Percentiles rank a stretch among this genome's conserved stretches.
phyloP scores from a whole-genome alignment of 2,329 filamentous ascomycete genomes.

The Fusarium pseudocircinatum region DNA sequence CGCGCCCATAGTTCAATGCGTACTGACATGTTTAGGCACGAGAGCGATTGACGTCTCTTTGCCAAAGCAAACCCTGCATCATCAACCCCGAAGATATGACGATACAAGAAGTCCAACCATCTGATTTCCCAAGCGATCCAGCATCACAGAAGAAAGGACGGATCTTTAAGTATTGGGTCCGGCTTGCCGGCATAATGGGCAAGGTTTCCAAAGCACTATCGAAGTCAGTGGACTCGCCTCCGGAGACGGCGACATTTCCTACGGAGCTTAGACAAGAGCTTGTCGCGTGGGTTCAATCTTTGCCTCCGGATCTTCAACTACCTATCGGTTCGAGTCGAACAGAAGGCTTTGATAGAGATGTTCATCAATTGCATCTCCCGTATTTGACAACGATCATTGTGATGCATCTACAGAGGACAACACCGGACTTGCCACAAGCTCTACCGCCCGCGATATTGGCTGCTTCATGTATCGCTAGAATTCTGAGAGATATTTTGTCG shows the following conservation, averaged over 20 bases:
- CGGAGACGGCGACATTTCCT: conserved; percentile 11
- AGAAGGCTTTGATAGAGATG: conserved; percentile 51
- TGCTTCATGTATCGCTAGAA: conserved; percentile 32
- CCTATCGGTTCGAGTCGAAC: conserved; percentile 24
- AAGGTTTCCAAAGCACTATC: conserved; percentile 51
- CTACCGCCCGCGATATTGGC: conserved; percentile 30
- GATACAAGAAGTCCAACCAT: conserved; percentile 49
- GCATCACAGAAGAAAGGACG: conserved; percentile 48
- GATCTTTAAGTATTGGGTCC: conserved; percentile 55
- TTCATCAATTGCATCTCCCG: conserved; percentile 54
- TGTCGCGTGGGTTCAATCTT: conserved; percentile 22
- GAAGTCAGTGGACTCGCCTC: conserved; percentile 5
- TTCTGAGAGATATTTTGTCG: conserved; percentile 50
- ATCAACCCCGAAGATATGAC: conserved; percentile 55
- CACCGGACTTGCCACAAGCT: conserved; percentile 47
- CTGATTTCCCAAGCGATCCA: conserved; percentile 51
- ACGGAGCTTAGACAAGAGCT: conserved; percentile 28
- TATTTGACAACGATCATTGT: conserved; percentile 55
- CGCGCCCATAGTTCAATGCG: accelerated
- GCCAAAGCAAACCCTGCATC: conserved; percentile 55
- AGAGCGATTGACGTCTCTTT: conserved; percentile 49
- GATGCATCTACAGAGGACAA: conserved; percentile 49
- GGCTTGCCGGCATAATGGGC: conserved; percentile 53
- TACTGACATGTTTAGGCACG: conserved; percentile 17
- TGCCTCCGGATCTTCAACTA: conserved; percentile 29